These are phyloP conservation scores for Cucurbita pepo DNA, from an alignment of 306 rosid species.

Conservation along the genomic window DNA sequence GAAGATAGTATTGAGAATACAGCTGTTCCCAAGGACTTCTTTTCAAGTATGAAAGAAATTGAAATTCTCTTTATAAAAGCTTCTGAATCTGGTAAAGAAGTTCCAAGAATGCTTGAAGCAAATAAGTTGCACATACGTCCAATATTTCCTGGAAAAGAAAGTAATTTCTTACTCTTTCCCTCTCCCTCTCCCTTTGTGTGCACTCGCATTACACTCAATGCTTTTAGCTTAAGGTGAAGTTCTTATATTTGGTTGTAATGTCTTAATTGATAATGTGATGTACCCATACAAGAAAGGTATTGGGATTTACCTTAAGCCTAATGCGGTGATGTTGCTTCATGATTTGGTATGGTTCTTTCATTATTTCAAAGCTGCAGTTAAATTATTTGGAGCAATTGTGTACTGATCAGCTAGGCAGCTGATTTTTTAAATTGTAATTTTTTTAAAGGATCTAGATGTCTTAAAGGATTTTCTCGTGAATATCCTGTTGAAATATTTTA, in stretches of 20 bases:
- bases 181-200: slow-evolving; percentile 2
- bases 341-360: neutral
- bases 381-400: neutral
- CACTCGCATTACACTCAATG: neutral
- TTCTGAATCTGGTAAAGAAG: slow-evolving; percentile 74
- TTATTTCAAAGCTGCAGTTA: neutral
- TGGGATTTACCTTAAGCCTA: neutral
- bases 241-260: neutral
- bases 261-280: neutral
- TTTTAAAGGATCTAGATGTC: neutral
- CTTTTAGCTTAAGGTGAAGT: neutral
- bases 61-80: slow-evolving; percentile 64
- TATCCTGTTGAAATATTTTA: slow-evolving; percentile 8
- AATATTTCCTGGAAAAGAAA: slow-evolving; percentile 43
- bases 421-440: neutral
- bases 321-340: neutral
- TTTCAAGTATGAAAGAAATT: slow-evolving; percentile 65
- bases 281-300: neutral
- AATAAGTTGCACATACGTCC: slow-evolving; percentile 88
- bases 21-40: slow-evolving; percentile 53
- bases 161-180: slow-evolving; percentile 33
- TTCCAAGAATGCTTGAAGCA: slow-evolving; percentile 99
- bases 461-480: neutral
- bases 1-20: slow-evolving; percentile 44
- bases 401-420: neutral